Evolutionary conservation across 441 rosid genomes (phyloP), one percentile per base, ranked within the genome.

Genomic region (Pelargonium australe): DNA sequence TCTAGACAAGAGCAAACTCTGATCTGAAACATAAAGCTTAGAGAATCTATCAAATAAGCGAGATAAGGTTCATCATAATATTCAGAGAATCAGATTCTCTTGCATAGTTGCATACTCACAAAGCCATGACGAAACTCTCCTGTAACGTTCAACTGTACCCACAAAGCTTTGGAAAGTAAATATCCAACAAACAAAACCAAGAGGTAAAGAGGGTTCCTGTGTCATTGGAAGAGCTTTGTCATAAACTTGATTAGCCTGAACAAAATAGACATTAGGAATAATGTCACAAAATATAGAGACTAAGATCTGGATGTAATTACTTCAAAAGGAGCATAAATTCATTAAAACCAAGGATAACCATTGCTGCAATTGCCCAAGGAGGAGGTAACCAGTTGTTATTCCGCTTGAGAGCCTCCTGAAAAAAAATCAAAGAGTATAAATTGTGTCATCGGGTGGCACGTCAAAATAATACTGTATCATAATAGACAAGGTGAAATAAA

Each of bases 141-240:
- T 0, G 85, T 55, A 17, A 90, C 49, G 70, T 92, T 91, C 83
- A 90, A 76, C 77, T 92, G 94, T 64, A 90, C 89, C 96, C 94
- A 90, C 49, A 92, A 76, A 68, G 98, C 96, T 80, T 85, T 92
- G 8, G 81, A 76, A 63, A 92, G 77, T 70, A 92, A 75, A 82
- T 58, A 88, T n/a, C 70, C 86, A 67, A 92, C 80, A n/a, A 90
- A 88, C 10, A 92, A 68, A 70, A 84, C 68, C 82, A 89, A 64
- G 60, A 92, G 88, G 77, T 89, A 89, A 66, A 92, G 77, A 43
- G 96, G 96, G 76, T 92, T 92, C 92, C 95, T 92, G 94, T 74
- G 70, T 12, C 77, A 71, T 53, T 28, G 43, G 23, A 60, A 73
- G 67, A 75, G 64, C 72, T 71, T 71, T 45, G 66, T 55, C 61